Conservation (phyloP, 306 rosid species). For the Cicer judaicum region DNA sequence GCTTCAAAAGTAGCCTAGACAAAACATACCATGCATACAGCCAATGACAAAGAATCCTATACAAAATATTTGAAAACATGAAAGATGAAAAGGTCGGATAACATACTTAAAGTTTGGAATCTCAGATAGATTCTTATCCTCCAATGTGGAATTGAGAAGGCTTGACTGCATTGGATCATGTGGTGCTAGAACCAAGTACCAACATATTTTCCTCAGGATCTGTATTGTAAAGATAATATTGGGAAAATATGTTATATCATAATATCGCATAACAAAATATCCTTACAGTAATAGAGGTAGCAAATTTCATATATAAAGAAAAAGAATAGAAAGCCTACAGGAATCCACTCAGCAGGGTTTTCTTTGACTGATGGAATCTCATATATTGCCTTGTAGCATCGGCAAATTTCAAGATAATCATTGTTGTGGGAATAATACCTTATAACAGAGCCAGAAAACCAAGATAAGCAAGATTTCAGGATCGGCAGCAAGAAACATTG, state of each 20-base stretch:
- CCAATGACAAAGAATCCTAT: slow-evolving; percentile 28
- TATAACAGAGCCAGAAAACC: slow-evolving; percentile 31
- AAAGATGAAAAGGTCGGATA: background rate
- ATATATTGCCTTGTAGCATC: slow-evolving; percentile 83
- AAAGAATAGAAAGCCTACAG: slow-evolving; percentile 52
- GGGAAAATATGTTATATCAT: slow-evolving; percentile 8
- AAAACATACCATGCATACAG: slow-evolving; percentile 32
- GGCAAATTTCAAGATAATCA: slow-evolving; percentile 91
- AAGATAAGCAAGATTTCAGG: slow-evolving; percentile 20
- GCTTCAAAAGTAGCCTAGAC: slow-evolving; percentile 75
- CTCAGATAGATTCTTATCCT: slow-evolving; percentile 86
- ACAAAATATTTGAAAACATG: slow-evolving; percentile 1
- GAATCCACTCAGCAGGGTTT: slow-evolving; percentile 67
- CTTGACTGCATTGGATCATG: slow-evolving; percentile 94
- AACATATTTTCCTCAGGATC: slow-evolving; percentile 88
- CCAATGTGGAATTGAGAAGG: slow-evolving; percentile 89
- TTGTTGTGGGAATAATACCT: slow-evolving; percentile 82
- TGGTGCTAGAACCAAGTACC: slow-evolving; percentile 87
- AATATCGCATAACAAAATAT: background rate
- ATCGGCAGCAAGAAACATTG: slow-evolving; percentile 9
- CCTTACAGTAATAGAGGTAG: background rate
- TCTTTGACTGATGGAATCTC: slow-evolving; percentile 86
- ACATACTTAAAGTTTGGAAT: slow-evolving; percentile 72
- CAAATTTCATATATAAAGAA: background rate
- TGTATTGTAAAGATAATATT: slow-evolving; percentile 34